A percentile compares a stretch with the other conserved stretches of the same genome.
Conservation (phyloP, 805 yeast species). For the Saturnispora mendoncae region DNA sequence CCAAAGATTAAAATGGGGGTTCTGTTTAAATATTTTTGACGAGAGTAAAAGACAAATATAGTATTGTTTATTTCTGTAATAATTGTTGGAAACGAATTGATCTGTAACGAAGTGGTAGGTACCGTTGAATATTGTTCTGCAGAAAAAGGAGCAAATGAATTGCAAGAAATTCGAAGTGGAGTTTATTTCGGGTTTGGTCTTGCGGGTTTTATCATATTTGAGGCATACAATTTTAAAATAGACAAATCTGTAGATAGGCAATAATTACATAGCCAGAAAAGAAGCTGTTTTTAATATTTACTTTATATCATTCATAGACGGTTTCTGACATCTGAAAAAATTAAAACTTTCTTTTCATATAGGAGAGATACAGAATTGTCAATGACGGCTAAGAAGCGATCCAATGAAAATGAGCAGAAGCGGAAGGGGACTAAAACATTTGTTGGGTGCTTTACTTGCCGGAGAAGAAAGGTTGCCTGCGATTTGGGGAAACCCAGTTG, state of each 20-base stretch:
- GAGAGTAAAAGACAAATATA: too few species aligned
- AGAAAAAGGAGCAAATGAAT: constrained; percentile 19
- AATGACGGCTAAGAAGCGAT: not conserved
- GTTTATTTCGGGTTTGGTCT: constrained; percentile 54
- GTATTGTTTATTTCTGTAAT: too few species aligned
- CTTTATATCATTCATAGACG: not conserved
- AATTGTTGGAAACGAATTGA: too few species aligned
- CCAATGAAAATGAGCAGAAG: not conserved
- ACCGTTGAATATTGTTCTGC: constrained; percentile 44
- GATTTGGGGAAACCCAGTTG: constrained; percentile 67
- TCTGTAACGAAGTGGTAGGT: too few species aligned
- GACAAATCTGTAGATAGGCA: not conserved
- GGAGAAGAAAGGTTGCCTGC: constrained; percentile 73
- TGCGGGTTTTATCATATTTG: constrained; percentile 38
- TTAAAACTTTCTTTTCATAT: not conserved
- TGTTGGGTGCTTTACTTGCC: constrained; percentile 84
- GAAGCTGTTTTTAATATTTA: too few species aligned
- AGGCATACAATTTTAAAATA: not conserved
- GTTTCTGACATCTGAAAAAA: not conserved
- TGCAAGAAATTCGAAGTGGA: constrained; percentile 48
- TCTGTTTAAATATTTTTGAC: too few species aligned
- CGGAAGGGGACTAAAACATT: constrained; percentile 56
- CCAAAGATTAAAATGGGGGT: too few species aligned
- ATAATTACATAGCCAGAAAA: not conserved
- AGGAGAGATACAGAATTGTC: not conserved